Evolutionary conservation across 2,329 filamentous ascomycete genomes (phyloP).

Genomic region (Leptosphaerulina australis): DNA sequence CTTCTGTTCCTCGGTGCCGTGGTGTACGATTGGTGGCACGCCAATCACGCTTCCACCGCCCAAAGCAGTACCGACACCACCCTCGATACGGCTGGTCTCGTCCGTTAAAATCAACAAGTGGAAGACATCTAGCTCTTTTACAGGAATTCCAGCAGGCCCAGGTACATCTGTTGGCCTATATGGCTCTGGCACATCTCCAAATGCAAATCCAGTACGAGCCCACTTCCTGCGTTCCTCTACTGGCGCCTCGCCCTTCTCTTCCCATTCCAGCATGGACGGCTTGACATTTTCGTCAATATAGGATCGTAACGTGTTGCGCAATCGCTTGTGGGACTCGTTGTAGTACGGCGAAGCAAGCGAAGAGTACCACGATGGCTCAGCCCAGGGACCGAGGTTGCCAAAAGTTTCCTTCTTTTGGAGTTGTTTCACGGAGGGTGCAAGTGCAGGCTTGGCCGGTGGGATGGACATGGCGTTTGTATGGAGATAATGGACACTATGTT

Average conservation of each 20-base stretch:
- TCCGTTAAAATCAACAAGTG: constrained; percentile 60
- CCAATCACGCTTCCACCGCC: constrained; percentile 68
- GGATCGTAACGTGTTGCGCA: constrained; percentile 62
- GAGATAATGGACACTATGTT: not conserved
- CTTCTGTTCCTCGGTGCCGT: constrained; percentile 66
- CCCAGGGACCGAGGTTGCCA: constrained; percentile 51
- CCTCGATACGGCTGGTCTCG: constrained; percentile 62
- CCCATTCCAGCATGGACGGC: constrained; percentile 68
- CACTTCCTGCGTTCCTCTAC: constrained; percentile 52
- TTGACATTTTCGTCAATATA: constrained; percentile 66
- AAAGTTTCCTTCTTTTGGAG: constrained; percentile 38
- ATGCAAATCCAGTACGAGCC: constrained; percentile 51
- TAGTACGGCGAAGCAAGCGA: constrained; percentile 66
- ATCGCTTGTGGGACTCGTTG: constrained; percentile 63
- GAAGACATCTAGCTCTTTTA: constrained; percentile 47
- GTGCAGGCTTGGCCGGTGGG: constrained; percentile 16
- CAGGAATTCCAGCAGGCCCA: constrained; percentile 47
- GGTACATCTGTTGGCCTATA: constrained; percentile 51
- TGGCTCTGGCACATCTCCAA: constrained; percentile 52
- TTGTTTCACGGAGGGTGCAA: constrained; percentile 27
- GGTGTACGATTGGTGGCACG: constrained; percentile 66
- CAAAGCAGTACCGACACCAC: constrained; percentile 64
- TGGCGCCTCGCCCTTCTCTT: constrained; percentile 57
- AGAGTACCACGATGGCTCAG: constrained; percentile 55
- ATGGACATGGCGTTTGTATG: constrained; percentile 17